Conservation (phyloP, 768 basidiomycete species). For the Rhodotorula diobovata region DNA sequence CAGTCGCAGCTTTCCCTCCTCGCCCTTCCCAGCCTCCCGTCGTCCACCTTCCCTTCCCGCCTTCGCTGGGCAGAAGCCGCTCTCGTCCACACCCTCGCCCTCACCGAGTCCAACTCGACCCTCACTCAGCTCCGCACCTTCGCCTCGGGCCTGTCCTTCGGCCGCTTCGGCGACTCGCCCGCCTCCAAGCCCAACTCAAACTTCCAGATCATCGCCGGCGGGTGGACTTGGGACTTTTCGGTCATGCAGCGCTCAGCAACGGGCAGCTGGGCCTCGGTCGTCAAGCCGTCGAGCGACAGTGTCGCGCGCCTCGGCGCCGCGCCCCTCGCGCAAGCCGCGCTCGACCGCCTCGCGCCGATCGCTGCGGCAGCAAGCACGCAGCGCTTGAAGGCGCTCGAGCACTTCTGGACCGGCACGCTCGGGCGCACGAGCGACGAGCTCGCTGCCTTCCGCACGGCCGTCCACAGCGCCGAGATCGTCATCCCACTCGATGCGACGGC, state of each 20-base stretch:
- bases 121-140: constrained; percentile 2
- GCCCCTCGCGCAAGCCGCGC: background rate
- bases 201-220: constrained; percentile 18
- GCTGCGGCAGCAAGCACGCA: constrained; percentile 10
- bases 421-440: background rate
- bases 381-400: constrained; percentile 9
- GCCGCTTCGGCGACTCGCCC: constrained; percentile 2
- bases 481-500: constrained; percentile 10
- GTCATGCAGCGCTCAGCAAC: background rate
- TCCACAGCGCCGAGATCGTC: constrained; percentile 4
- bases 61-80: constrained; percentile 10
- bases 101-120: constrained; percentile 23
- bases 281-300: background rate
- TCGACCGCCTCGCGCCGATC: background rate
- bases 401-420: constrained; percentile 24
- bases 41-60: background rate
- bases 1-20: constrained; percentile 14
- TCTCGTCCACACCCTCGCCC: constrained; percentile 13
- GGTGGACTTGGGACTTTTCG: constrained; percentile 17
- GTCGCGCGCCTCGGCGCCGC: too few relatives aligned
- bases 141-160: constrained; percentile 5
- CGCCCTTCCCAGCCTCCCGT: constrained; percentile 12
- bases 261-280: background rate
- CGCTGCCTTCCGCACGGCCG: constrained; percentile 1
- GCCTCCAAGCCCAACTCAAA: constrained; percentile 16